Evolutionary conservation across 495 filamentous ascomycete genomes (phyloP), one percentile per base, ranked within the genome.

Genomic region (Mytilinidion resinicola): DNA sequence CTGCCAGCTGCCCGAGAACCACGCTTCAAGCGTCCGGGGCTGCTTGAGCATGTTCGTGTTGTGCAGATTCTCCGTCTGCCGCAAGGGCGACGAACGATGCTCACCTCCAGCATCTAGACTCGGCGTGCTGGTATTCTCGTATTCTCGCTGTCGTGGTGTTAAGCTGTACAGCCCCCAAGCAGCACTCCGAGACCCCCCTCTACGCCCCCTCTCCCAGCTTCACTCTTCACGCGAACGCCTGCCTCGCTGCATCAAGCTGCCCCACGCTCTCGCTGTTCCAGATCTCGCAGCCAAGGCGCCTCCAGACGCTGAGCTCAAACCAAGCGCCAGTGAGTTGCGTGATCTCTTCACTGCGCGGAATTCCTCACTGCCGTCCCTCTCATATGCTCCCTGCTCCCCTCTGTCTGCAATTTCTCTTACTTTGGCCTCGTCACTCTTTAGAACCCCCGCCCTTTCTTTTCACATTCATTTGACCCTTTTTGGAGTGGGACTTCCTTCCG

Each of bases 371-470:
- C 64, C 64, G 60, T 57, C 38, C 55, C 48, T 36, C 42, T 54
- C 63, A 62, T 67, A 67, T 67, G 63, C 51, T 57, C 56, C 46
- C n/a, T 17, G 14, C 15, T 10, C 46, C 64, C 64, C 53, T 60
- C 60, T 55, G 60, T 50, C 57, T 60, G 48, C 43, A 48, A 15
- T 63, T 67, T 56, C 57, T 63, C 57, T 56, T 61, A 63, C 60
- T 67, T 67, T 67, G 64, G 64, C 64, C 60, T 66, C 56, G 64
- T 67, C 64, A 67, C 57, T 67, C 64, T 44, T 67, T 67, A 61
- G 39, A 62, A 39, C 37, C 64, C 54, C 47, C 34, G 56, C 60
- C 64, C 53, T 62, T 53, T 51, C 41, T 60, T 55, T 33, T 51
- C 49, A 51, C 48, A 53, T 62, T 57, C 63, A 62, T 63, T 63